Base-by-base conservation (phyloP, 495 filamentous ascomycete genomes). In the Hyaloscypha hepaticicola region DNA sequence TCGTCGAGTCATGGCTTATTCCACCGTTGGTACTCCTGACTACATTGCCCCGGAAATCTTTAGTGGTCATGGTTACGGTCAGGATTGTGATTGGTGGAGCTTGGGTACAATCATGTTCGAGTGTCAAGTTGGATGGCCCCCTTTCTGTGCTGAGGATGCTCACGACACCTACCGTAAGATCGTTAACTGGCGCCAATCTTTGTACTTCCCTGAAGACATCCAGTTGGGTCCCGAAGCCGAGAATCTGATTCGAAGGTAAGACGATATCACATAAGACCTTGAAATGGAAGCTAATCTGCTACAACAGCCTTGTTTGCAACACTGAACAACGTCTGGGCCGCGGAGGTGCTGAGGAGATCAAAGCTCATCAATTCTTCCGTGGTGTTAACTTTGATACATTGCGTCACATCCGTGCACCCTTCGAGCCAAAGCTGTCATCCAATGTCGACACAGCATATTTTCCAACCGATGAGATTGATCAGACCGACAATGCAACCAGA, bases 91-190 rank as follows among this genome's bases (percentile, higher is more conserved):
- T 81, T 99, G 95, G 95, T 99, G 95, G 95, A 93, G 89, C 34
- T 83, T 99, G 31, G 95, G 95, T 63, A 97, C 95, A 33, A 99
- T 99, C 78, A 99, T 98, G 95, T 99, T 98, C 70, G 95, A 99
- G 75, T 99, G 95, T 79, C 85, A 98, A 55, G 92, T 99, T 64
- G 95, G 95, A 61, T 99, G 95, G 95, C 95, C 95, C 59, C 95
- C 95, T 5, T 99, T 99, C 86, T 99, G 95, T 71, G 95, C 94
- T 27, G 95, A 98, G 75, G 96, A 98, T 71, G 89, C 91, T 41
- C 93, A 93, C 72, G 95, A 99, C 71, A 98, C 95, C 3, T 99
- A 99, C 77, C 90, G 93, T 52, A 99, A 99, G 83, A 99, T 99
- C 70, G 91, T 99, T 67, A 96, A 97, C 79, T 99, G 95, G 95